Evolutionary conservation across 2,329 filamentous ascomycete genomes (phyloP).

Genomic region (Dendrostoma leiphaemia): DNA sequence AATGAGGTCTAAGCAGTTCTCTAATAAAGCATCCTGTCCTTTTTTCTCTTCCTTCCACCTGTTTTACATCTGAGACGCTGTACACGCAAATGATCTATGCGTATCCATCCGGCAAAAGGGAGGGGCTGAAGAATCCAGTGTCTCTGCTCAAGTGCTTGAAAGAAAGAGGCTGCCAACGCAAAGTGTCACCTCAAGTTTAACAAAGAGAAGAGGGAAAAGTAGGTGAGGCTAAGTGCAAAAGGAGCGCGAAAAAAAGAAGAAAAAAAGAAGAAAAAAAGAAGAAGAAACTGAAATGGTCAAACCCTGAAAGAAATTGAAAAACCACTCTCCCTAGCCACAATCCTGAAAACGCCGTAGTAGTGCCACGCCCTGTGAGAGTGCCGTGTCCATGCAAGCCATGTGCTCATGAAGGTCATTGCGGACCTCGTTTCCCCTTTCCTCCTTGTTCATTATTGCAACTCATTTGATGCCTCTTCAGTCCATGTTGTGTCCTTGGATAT

Average conservation of each 20-base stretch:
- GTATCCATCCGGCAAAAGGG: not conserved
- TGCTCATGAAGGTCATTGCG: conserved; percentile 11
- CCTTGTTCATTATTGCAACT: not conserved
- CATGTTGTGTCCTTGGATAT: too few relatives aligned
- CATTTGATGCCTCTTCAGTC: too few relatives aligned
- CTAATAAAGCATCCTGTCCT: not conserved
- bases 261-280: not conserved
- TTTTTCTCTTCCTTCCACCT: not conserved
- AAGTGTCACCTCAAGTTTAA: not conserved
- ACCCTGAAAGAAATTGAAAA: not conserved
- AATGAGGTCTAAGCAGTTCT: conserved; percentile 11
- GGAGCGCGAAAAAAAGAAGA: too few relatives aligned
- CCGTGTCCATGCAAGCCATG: conserved; percentile 15
- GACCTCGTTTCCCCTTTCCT: not conserved
- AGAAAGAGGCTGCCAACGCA: not conserved
- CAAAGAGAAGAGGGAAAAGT: not conserved
- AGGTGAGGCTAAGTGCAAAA: too few relatives aligned
- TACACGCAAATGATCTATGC: not conserved
- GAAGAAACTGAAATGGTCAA: not conserved
- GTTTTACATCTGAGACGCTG: not conserved
- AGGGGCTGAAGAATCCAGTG: not conserved
- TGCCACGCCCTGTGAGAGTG: conserved; percentile 7
- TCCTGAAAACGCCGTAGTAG: not conserved
- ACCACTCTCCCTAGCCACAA: not conserved
- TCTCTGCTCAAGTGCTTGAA: not conserved